Conservation (phyloP, 148 eudicot species). For the Amaranthus palmeri region DNA sequence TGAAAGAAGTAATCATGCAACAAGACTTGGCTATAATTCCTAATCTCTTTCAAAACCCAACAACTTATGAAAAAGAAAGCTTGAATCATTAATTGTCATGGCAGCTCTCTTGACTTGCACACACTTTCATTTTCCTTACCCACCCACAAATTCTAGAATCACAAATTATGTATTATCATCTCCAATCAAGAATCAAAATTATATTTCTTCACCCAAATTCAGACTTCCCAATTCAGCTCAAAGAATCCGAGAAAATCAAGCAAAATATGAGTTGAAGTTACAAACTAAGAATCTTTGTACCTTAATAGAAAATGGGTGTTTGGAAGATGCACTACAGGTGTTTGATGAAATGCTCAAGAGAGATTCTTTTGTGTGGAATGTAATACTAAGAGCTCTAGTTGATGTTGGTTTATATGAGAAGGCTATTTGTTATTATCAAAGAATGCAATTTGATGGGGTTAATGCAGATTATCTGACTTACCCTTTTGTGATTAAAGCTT, state of each 20-base stretch:
- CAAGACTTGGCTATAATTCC: background rate
- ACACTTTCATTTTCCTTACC: conserved; percentile 6
- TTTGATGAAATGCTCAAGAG: conserved; percentile 52
- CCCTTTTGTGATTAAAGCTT: conserved; percentile 75
- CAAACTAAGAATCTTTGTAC: conserved; percentile 14
- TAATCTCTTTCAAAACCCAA: background rate
- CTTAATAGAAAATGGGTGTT: conserved; percentile 38
- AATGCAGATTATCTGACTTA: conserved; percentile 60
- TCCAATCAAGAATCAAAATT: conserved; percentile 4
- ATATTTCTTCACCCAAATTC: background rate
- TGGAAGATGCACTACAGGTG: conserved; percentile 61
- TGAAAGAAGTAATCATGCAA: background rate
- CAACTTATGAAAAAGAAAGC: background rate
- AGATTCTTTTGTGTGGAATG: conserved; percentile 63
- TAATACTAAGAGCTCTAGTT: conserved; percentile 51
- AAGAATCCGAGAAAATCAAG: background rate
- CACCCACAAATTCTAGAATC: conserved; percentile 2
- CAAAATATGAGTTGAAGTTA: conserved; percentile 16
- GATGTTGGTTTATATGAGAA: conserved; percentile 36
- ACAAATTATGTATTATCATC: background rate
- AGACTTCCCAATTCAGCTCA: conserved; percentile 3
- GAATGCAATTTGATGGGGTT: conserved; percentile 48
- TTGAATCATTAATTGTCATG: conserved; percentile 13
- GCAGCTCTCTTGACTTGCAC: conserved; percentile 16
- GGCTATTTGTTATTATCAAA: conserved; percentile 40